Percentiles rank a stretch among this genome's conserved stretches.
These are phyloP conservation scores for Ploettnerulaceae sp. DNA, from an alignment of 2,329 filamentous ascomycete genomes.

Conservation along the genomic window DNA sequence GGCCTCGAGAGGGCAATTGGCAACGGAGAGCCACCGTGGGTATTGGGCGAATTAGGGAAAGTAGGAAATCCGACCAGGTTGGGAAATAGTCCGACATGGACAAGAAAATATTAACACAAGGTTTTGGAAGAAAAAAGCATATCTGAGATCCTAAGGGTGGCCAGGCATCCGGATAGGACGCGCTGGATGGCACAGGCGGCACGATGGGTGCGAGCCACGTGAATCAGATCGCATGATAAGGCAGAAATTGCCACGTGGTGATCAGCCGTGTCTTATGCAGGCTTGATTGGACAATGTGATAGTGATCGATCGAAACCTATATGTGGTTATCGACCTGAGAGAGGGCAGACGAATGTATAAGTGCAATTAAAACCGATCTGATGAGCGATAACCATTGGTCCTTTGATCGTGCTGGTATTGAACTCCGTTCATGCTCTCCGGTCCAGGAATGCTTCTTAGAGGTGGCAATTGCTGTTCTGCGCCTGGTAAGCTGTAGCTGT, in stretches of 20 bases:
- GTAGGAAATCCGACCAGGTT: conserved; percentile 1
- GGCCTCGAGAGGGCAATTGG: not conserved
- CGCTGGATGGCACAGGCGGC: not conserved
- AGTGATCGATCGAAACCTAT: not conserved
- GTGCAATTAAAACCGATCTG: conserved; percentile 13
- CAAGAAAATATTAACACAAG: conserved; percentile 13
- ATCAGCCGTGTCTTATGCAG: not conserved
- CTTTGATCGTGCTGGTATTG: conserved; percentile 44
- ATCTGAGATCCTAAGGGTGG: not conserved
- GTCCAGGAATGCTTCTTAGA: conserved; percentile 41
- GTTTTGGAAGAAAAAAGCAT: not conserved
- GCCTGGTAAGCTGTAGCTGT: conserved; percentile 34
- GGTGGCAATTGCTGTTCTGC: conserved; percentile 43
- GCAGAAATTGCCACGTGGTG: conserved; percentile 1
- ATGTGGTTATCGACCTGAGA: not conserved
- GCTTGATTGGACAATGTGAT: not conserved
- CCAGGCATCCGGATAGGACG: not conserved
- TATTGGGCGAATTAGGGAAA: conserved; percentile 8
- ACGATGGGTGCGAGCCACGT: conserved; percentile 1
- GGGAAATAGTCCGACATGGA: not conserved
- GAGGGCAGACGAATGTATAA: not conserved
- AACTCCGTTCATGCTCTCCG: conserved; percentile 62
- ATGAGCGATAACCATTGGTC: conserved; percentile 21
- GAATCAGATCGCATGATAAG: not conserved
- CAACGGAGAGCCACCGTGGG: conserved; percentile 9